These are phyloP conservation scores for Linum lewisii DNA, from an alignment of 345 rosid species.

Conservation along the genomic window DNA sequence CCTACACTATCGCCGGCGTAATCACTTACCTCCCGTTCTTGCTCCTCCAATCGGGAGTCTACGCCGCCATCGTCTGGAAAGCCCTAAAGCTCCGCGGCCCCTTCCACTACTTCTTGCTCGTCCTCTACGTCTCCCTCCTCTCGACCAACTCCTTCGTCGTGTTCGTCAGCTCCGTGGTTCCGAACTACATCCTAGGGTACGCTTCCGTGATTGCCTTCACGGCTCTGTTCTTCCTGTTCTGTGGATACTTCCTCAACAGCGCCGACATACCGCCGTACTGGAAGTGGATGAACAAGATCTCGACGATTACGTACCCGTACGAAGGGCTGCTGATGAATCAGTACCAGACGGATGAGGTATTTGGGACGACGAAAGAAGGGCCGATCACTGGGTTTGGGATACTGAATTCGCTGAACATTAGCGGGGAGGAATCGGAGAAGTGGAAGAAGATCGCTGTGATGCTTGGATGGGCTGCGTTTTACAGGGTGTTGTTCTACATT, in stretches of 20 bases:
- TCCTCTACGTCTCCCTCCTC: conserved; percentile 47
- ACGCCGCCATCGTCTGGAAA: conserved; percentile 46
- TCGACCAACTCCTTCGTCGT: conserved; percentile 70
- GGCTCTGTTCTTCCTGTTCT: conserved; percentile 57
- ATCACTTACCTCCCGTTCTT: conserved; percentile 61
- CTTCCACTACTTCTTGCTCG: conserved; percentile 41
- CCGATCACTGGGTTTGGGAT: conserved; percentile 23
- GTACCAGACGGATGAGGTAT: conserved; percentile 25
- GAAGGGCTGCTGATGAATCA: conserved; percentile 64
- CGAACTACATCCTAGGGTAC: conserved; percentile 54
- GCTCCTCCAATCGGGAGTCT: conserved; percentile 39
- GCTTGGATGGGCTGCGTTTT: conserved; percentile 54
- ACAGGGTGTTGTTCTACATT: conserved; percentile 46
- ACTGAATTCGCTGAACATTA: conserved; percentile 27
- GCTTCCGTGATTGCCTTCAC: conserved; percentile 62
- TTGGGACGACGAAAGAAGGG: conserved; percentile 7
- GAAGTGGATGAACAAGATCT: conserved; percentile 66
- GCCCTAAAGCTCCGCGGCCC: conserved; percentile 40
- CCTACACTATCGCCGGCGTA: conserved; percentile 52
- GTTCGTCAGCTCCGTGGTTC: conserved; percentile 60
- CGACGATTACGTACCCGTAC: conserved; percentile 59
- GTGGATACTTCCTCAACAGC: conserved; percentile 57
- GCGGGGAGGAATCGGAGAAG: conserved; percentile 21
- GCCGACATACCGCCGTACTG: conserved; percentile 37
- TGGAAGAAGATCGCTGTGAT: conserved; percentile 39